These are phyloP conservation scores for Phymatotrichopsis omnivora DNA, from an alignment of 2,329 filamentous ascomycete species.

Conservation along the genomic window DNA sequence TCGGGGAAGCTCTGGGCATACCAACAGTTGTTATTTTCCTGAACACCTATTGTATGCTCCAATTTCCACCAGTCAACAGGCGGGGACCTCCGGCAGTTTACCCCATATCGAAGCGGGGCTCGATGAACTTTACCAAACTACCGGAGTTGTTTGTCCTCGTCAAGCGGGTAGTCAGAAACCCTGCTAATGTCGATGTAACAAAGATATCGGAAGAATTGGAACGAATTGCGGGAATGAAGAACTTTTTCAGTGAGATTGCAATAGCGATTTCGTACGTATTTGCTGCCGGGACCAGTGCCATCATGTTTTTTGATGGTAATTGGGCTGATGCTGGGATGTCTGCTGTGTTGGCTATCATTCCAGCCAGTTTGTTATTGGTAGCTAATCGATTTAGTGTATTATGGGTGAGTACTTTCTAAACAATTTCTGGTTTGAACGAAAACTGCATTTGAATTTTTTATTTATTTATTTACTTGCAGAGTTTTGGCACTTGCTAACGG, in stretches of 20 bases:
- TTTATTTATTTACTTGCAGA: neutral
- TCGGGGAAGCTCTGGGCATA: constrained; percentile 5
- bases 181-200: neutral
- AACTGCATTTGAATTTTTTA: neutral
- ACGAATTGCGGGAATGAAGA: constrained; percentile 2
- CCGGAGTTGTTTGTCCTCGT: constrained; percentile 9
- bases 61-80: constrained; percentile 4
- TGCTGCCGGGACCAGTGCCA: constrained; percentile 13
- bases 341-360: constrained; percentile 7
- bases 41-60: constrained; percentile 6
- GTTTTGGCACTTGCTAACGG: no score
- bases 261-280: constrained; percentile 13
- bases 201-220: constrained; percentile 4
- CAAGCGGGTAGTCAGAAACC: constrained; percentile 5
- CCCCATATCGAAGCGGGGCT: constrained; percentile 7
- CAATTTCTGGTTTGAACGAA: no score
- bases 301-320: constrained; percentile 18
- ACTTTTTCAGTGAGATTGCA: constrained; percentile 7
- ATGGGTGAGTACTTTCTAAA: no score
- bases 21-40: constrained; percentile 5
- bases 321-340: constrained; percentile 18
- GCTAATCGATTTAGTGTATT: constrained; percentile 6
- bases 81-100: constrained; percentile 7
- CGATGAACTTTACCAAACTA: constrained; percentile 18
- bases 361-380: neutral